phyloP scores from a whole-genome alignment of 2,329 filamentous ascomycete genomes.

The Dothidotthia symphoricarpi region DNA sequence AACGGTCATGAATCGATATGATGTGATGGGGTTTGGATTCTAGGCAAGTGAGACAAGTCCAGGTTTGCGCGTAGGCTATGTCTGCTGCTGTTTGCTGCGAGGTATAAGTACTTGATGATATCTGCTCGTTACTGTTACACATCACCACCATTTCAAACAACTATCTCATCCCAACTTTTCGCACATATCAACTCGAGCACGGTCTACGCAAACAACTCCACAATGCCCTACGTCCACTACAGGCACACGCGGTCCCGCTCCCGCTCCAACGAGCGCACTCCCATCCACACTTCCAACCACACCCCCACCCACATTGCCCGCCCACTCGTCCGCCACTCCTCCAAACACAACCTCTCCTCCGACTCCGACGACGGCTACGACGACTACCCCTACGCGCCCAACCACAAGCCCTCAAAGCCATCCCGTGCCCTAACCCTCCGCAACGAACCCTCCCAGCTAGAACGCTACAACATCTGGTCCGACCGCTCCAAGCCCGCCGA shows the following conservation, averaged over 20 bases:
- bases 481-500: conserved; percentile 3
- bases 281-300: conserved; percentile 12
- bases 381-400: conserved; percentile 29
- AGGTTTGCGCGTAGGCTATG: conserved; percentile 2
- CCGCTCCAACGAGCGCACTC: conserved; percentile 22
- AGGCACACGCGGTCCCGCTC: conserved; percentile 18
- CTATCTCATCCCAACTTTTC: not conserved
- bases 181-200: not conserved
- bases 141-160: not conserved
- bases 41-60: conserved; percentile 13
- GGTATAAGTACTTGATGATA: not conserved
- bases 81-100: conserved; percentile 2
- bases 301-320: conserved; percentile 21
- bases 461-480: conserved; percentile 23
- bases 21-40: conserved; percentile 2
- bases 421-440: conserved; percentile 30
- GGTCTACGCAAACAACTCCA: conserved; percentile 6
- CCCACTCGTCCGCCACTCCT: conserved; percentile 26
- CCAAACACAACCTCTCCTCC: conserved; percentile 15
- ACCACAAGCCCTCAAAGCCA: conserved; percentile 15
- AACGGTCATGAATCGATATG: not conserved
- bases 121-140: not conserved
- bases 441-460: conserved; percentile 22
- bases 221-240: conserved; percentile 29
- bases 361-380: conserved; percentile 29